phyloP scores from a whole-genome alignment of 106 monocot species.

The Acorus calamus region DNA sequence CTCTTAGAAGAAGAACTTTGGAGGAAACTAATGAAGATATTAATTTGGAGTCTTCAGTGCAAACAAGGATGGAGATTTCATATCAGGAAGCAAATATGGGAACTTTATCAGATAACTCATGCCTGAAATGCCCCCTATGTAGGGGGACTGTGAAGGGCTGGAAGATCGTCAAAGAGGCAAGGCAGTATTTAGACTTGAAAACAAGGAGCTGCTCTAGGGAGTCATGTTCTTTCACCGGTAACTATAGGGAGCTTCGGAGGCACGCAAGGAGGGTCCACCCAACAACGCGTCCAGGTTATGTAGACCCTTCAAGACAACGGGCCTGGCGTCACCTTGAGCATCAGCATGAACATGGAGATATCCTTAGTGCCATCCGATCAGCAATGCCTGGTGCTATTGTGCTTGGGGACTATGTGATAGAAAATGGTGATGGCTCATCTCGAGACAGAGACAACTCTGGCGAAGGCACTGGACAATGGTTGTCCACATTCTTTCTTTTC shows the following conservation, averaged over 20 bases:
- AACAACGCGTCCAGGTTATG: constrained; percentile 46
- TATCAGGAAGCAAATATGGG: constrained; percentile 8
- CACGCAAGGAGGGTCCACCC: constrained; percentile 72
- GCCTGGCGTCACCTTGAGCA: constrained; percentile 64
- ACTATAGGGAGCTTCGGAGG: constrained; percentile 55
- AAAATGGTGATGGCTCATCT: constrained; percentile 21
- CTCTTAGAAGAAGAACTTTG: constrained; percentile 10
- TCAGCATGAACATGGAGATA: constrained; percentile 64
- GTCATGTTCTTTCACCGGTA: constrained; percentile 68
- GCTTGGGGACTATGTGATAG: constrained; percentile 73
- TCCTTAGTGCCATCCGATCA: constrained; percentile 66
- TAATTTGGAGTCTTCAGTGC: constrained; percentile 6
- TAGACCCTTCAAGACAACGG: constrained; percentile 55
- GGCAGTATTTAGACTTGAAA: constrained; percentile 60
- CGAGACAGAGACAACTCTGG: constrained; percentile 23
- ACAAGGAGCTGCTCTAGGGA: constrained; percentile 62
- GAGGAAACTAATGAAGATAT: constrained; percentile 7
- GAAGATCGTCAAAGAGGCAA: constrained; percentile 53
- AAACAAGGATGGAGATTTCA: constrained; percentile 5
- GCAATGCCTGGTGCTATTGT: constrained; percentile 74
- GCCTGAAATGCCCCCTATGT: constrained; percentile 76
- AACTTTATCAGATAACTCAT: constrained; percentile 4
- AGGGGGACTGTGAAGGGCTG: constrained; percentile 55
- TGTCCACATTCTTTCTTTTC: constrained; percentile 64
- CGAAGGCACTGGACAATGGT: constrained; percentile 37